Evolutionary conservation across 495 filamentous ascomycete species (phyloP).

Genomic region (Beverwykella pulmonaria): DNA sequence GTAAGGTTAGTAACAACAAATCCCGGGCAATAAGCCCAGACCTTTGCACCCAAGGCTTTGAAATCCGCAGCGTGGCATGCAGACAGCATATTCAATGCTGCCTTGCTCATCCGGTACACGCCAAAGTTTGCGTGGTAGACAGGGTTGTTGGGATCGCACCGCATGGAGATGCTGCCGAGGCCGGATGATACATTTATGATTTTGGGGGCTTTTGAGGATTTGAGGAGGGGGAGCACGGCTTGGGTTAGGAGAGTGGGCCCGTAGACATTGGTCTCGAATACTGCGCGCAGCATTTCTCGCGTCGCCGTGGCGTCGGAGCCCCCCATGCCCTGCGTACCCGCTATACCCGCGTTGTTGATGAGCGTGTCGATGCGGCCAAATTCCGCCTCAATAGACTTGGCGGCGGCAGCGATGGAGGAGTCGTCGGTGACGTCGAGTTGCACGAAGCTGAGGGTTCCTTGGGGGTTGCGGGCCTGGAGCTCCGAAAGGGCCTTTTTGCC

Average conservation of each 20-base stretch:
- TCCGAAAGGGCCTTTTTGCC: conserved; percentile 40
- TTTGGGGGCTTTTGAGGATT: conserved; percentile 38
- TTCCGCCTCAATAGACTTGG: conserved; percentile 16
- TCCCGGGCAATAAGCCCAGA: conserved; percentile 41
- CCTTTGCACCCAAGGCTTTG: conserved; percentile 33
- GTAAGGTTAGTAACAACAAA: conserved; percentile 49
- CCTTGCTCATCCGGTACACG: conserved; percentile 41
- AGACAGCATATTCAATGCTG: conserved; percentile 43
- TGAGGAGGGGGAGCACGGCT: conserved; percentile 41
- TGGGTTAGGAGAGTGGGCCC: conserved; percentile 41
- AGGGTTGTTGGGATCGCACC: conserved; percentile 10
- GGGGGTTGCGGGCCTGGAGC: conserved; percentile 36
- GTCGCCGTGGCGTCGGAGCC: neutral
- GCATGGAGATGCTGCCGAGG: conserved; percentile 31
- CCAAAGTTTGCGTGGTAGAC: neutral
- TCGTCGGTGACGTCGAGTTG: conserved; percentile 41
- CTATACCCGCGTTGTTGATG: conserved; percentile 37
- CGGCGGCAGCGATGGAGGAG: conserved; percentile 35
- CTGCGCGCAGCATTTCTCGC: conserved; percentile 16
- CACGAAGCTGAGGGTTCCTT: conserved; percentile 33
- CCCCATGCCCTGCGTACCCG: neutral
- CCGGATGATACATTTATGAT: conserved; percentile 42
- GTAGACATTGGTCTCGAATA: conserved; percentile 46
- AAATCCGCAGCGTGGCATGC: conserved; percentile 21
- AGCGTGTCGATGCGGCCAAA: conserved; percentile 36